Base-by-base conservation (phyloP, 83 land plant species). In the Diphasiastrum complanatum region DNA sequence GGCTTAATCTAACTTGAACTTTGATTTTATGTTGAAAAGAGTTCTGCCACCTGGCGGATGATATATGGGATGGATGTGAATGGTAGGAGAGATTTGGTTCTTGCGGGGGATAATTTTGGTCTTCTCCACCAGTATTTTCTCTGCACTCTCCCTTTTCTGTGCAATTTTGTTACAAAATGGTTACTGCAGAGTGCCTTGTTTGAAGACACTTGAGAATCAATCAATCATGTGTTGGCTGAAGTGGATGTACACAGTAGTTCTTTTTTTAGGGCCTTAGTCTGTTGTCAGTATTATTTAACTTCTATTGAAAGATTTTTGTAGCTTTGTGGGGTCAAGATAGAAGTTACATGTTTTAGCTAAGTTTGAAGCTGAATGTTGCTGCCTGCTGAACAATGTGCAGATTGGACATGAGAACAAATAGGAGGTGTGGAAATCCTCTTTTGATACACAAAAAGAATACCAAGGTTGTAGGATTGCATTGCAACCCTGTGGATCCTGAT, bases 91-190 rank as follows among this genome's bases (percentile, higher is more conserved):
- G 58, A 71, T 45, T 32, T 80, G 63, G 67, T 82, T 37, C 78
- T 89, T 51, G 89, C 81, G 22, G 80, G 86, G 30, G 96, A 93
- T 61, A 93, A 85, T 67, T 85, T 89, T 78, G 99, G 99, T 19
- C 78, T 60, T 53, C 72, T 93, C 5, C 78, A 89, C 67, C 61
- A 76, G 99, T 89, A 66, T 75, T 80, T 74, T 22, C 25, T 32
- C 20, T 20, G 27, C 5, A 28, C 12, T 16, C 29, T 24, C 12
- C 5, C 50, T n/a, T 22, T 3, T n/a, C n/a, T n/a, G n/a, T 49
- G 40, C n/a, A 49, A n/a, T 30, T 35, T 2, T 60, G 33, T 6
- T 23, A 35, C 19, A 31, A 22, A 14, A 14, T 32, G 45, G 32
- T 62, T 28, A 29, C n/a, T 12, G 11, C 18, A 51, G 26, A 20